These are phyloP conservation scores for Yamadazyma friedrichii DNA, from an alignment of 1,139 yeast species.

Conservation along the genomic window DNA sequence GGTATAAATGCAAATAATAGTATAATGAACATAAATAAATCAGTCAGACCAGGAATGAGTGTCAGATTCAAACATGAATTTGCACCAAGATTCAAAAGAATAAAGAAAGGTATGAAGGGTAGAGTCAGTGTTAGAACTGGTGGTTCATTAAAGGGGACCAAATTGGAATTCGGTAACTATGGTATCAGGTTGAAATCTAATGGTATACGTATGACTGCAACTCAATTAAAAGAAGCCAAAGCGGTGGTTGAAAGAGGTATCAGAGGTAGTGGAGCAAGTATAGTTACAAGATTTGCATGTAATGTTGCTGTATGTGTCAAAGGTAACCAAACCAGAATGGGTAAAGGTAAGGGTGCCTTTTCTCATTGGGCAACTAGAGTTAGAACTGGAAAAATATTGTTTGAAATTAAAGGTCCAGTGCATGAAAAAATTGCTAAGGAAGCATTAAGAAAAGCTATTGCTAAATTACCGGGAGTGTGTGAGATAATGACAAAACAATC, in stretches of 20 bases:
- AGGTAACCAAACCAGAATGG: conserved; percentile 99
- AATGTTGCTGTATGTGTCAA: conserved; percentile 90
- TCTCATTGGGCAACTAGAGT: conserved; percentile 97
- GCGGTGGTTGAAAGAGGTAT: conserved; percentile 78
- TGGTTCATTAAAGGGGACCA: conserved; percentile 87
- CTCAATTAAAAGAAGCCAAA: conserved; percentile 89
- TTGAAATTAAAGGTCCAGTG: conserved; percentile 77
- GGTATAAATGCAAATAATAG: background rate
- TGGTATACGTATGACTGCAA: conserved; percentile 86
- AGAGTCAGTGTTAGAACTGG: conserved; percentile 94
- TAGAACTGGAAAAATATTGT: conserved; percentile 90
- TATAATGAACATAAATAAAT: too few relatives aligned
- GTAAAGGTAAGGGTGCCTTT: conserved; percentile 98
- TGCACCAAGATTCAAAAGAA: conserved; percentile 75
- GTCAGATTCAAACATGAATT: conserved; percentile 75
- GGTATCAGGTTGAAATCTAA: conserved; percentile 87
- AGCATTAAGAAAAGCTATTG: conserved; percentile 88
- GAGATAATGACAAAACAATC: conserved; percentile 75
- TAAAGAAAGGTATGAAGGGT: conserved; percentile 88
- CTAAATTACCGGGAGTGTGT: conserved; percentile 87
- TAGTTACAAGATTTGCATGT: conserved; percentile 80
- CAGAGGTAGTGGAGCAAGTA: conserved; percentile 67
- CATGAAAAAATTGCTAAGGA: conserved; percentile 92
- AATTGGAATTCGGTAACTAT: conserved; percentile 74
- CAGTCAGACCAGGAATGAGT: background rate